These are phyloP conservation scores for Podospora fimiseda DNA, from an alignment of 495 filamentous ascomycete species.

Conservation along the genomic window DNA sequence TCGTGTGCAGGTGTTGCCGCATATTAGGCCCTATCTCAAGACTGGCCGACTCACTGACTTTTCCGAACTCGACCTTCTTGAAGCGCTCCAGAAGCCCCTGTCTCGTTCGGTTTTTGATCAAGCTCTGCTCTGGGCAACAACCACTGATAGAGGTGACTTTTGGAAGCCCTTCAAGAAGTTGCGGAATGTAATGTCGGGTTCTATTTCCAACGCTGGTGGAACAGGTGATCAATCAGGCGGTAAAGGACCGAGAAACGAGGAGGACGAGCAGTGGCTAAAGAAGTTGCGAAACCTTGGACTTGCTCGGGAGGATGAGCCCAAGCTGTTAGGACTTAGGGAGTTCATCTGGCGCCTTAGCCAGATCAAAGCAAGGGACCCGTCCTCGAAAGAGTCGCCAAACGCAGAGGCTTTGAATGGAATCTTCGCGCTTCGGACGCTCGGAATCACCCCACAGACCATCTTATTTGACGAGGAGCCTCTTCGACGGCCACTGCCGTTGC, in stretches of 20 bases:
- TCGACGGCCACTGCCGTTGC: constrained; percentile 17
- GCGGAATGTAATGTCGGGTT: constrained; percentile 58
- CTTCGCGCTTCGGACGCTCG: constrained; percentile 61
- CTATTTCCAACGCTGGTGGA: constrained; percentile 31
- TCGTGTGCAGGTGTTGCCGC: constrained; percentile 72
- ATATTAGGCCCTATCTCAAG: constrained; percentile 79
- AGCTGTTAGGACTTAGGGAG: constrained; percentile 77
- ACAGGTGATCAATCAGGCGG: constrained; percentile 28
- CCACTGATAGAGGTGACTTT: constrained; percentile 71
- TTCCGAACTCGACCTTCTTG: constrained; percentile 67
- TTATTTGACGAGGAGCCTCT: constrained; percentile 71
- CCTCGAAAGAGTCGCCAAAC: constrained; percentile 22
- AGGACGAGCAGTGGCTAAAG: constrained; percentile 92
- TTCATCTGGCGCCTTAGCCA: constrained; percentile 84
- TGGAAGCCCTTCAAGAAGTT: constrained; percentile 71
- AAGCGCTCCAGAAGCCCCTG: constrained; percentile 78
- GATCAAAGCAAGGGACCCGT: constrained; percentile 55
- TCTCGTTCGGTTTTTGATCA: constrained; percentile 74
- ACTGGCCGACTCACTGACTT: constrained; percentile 52
- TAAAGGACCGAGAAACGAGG: constrained; percentile 69
- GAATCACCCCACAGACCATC: constrained; percentile 76
- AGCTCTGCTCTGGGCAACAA: constrained; percentile 78
- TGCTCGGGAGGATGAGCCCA: constrained; percentile 77
- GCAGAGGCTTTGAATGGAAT: constrained; percentile 53
- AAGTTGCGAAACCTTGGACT: constrained; percentile 80